Evolutionary conservation across 192 early-diverging fungal genomes (phyloP), one percentile per base, ranked within the genome.

Genomic region (Podila horticola): DNA sequence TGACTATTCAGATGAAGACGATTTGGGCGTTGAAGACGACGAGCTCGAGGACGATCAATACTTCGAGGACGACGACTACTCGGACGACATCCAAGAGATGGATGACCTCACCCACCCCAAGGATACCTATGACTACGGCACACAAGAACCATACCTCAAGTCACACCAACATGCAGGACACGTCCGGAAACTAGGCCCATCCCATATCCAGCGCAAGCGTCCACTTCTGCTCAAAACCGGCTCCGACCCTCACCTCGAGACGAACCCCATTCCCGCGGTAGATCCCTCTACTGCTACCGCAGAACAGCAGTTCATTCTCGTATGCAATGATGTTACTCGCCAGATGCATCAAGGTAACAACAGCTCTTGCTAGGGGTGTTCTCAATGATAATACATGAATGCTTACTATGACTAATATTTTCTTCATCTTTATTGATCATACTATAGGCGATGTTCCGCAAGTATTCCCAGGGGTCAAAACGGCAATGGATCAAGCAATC

Each of bases 21-120:
- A 64, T 38, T 28, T 66, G n/a, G 76, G 74, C 8, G 72, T 70
- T 5, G 75, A 74, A 19, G 59, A 81, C 5, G 75, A 83, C 28
- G 82, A 84, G 0, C 71, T 83, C 0, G 75, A 72, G 1, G 68
- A 76, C 12, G 73, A 66, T 11, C 71, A 79, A 4, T 82, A 79
- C 7, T 67, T 77, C 13, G 71, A 73, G 19, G 79, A 84, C 3
- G 75, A 77, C 10, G 81, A 79, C 26, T 49, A 74, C 30, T 62
- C 61, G 10, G 82, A 75, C 22, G 74, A 76, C 41, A 64, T 64
- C 30, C 28, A 61, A 61, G 67, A 69, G n/a, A 62, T 69, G 20
- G 58, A 61, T 24, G 74, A 69, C 0, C 45, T 48, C 45, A 28
- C 49, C 3, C 58, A 13, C 17, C 22, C 22, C 62, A 61, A 68